Base-by-base conservation (phyloP, 2,329 filamentous ascomycete genomes). In the Aspergillus sp. region DNA sequence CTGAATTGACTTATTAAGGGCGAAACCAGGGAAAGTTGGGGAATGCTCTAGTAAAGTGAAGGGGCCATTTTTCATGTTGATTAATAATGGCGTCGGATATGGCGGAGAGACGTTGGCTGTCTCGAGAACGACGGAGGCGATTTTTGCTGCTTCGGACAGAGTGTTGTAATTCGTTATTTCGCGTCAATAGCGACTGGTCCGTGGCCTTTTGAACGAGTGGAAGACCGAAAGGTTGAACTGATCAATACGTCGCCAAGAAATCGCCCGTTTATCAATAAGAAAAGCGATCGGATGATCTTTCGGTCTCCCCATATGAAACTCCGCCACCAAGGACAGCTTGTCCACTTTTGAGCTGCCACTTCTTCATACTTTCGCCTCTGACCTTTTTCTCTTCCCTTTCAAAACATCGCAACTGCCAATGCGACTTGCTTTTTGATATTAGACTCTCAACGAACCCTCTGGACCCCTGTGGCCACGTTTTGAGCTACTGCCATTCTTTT, bases 311-410 rank as follows among this genome's bases (percentile, higher is more conserved):
- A 54, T 58, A 58, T 51, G 51, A 55, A 55, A 51, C 56, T 58
- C 61, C 59, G 56, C 62, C 60, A 62, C 55, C 56, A 61, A 65
- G 65, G 65, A 62, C 65, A 67, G 60, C 62, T 66, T 67, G 65
- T 66, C 65, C 62, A 67, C 65, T 67, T 66, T 60, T 17, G 27
- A 25, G 46, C 54, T 50, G 33, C 49, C 44, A 41, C 51, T 55
- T 57, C 59, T 60, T 62, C 51, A 55, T 49, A 47, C 52, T 27
- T 56, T 23, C 45, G 27, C 51, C 55, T 27, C 52, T 37, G 52
- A 53, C 43, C 5, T 44, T 44, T 55, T 47, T 25, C 27, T 48
- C 52, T 27, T 48, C 49, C 21, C 27, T 33, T 47, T 35, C 35
- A n/a, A 4, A 51, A 44, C 39, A 53, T 37, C 33, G 35, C 35